Evolutionary conservation across 2,329 filamentous ascomycete species (phyloP), one percentile per base, ranked within the genome.

Genomic region (Aspergillus sp.): DNA sequence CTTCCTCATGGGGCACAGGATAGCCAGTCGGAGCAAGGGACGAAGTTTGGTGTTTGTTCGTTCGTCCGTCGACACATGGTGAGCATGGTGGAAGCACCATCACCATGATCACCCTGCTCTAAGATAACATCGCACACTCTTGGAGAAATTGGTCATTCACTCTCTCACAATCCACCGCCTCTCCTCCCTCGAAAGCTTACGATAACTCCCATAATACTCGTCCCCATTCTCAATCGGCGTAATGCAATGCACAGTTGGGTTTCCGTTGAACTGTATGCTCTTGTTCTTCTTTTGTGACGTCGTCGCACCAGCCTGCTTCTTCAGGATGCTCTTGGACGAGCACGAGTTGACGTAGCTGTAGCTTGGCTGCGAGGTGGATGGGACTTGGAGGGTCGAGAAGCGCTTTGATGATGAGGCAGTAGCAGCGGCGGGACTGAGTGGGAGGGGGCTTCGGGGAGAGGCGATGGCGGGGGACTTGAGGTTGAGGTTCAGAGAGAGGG

Each of bases 201-300:
- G 74, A 64, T 81, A 77, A n/a, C 69, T 74, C 51, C 80, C 81
- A 54, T 83, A 82, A 64, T 82, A 82, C 55, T 82, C 81, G 19
- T 81, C 78, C 5, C 76, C 74, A 19, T 80, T 78, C 66, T 82
- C 80, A 63, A 83, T 82, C 0, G 81, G 80, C 2, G 80, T 82
- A 53, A 83, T 77, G 59, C 77, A 79, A 69, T 82, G 74, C 25
- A 83, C 76, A 23, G 75, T 78, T 4, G 80, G 80, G 6, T 78
- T 77, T 43, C 74, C 76, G 45, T 73, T 68, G 68, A 82, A 82
- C 52, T 80, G 75, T 51, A 82, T 77, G 50, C 74, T 74, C 64
- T 80, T 80, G 15, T 25, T 28, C 47, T 22, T 49, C 19, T 6
- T 25, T 9, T 19, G 25, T 8, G 51, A 53, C 23, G 68, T 41